These are phyloP conservation scores for Flaveria floridana DNA, from an alignment of 140 eudicot species.

Conservation along the genomic window DNA sequence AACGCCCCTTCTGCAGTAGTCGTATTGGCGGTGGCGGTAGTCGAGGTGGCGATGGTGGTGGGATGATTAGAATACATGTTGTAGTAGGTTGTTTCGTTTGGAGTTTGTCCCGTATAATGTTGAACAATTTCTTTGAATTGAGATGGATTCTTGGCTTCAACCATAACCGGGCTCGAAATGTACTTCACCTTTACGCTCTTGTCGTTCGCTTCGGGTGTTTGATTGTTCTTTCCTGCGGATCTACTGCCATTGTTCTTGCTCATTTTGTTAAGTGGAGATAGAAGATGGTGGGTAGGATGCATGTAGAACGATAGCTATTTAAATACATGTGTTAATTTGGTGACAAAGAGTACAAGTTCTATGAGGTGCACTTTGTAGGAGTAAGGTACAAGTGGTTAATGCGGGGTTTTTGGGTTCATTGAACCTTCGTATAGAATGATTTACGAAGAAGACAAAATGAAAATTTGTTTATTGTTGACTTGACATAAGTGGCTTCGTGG, in stretches of 20 bases:
- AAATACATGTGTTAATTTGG: constrained; percentile 18
- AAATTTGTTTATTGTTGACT: constrained; percentile 30
- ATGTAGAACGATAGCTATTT: constrained; percentile 10
- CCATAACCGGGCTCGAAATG: constrained; percentile 54
- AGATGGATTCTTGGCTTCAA: constrained; percentile 49
- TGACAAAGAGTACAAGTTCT: constrained; percentile 11
- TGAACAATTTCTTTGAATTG: constrained; percentile 55
- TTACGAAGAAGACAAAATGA: constrained; percentile 18
- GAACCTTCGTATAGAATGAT: constrained; percentile 24
- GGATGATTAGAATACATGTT: constrained; percentile 8
- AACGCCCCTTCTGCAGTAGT: neutral
- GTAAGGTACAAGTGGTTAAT: constrained; percentile 18
- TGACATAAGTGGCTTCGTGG: constrained; percentile 38
- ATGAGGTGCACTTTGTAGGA: neutral
- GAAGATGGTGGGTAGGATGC: neutral
- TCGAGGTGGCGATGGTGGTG: neutral
- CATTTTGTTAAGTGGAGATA: constrained; percentile 18
- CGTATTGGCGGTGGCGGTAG: neutral
- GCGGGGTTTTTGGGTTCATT: neutral
- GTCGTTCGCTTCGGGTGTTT: constrained; percentile 13
- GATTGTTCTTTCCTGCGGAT: constrained; percentile 17
- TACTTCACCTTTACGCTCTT: constrained; percentile 50
- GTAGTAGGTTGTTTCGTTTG: neutral
- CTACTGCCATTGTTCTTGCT: constrained; percentile 7
- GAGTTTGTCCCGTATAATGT: constrained; percentile 44